Evolutionary conservation across 2,329 filamentous ascomycete species (phyloP), one percentile per base, ranked within the genome.

Genomic region (Tolypocladium paradoxum): DNA sequence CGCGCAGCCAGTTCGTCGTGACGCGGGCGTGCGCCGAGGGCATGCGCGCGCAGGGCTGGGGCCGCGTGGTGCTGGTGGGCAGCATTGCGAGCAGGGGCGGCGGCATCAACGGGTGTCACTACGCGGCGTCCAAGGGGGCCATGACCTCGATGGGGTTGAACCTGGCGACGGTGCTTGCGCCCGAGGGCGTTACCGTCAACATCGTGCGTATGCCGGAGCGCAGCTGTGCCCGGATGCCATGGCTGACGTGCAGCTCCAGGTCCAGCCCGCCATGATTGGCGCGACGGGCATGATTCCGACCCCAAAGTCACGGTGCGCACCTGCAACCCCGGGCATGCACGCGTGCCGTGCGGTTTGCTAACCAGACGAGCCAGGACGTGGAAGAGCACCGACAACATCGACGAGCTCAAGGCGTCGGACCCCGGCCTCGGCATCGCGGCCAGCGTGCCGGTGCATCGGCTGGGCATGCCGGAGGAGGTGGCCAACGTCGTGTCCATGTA

Each of bases 191-290:
- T 2, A 68, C 66, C 7, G 67, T 69, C 1, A 69, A 69, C n/a
- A 63, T 61, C 14, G 66, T 68, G 47, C 57, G 63, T 46, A n/a
- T 45, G 27, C 11, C 1, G 0, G 8, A 31, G 27, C 31, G 31
- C 31, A 33, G 31, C 12, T 11, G 18, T 12, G 43, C 9, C 27
- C 2, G 1, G 43, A 20, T 6, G 8, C 18, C 27, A 14, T n/a
- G 50, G 38, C 27, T 43, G 1, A 57, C 7, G 0, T 22, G 43
- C 43, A 33, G 14, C 6, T 31, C 4, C 54, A 68, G 66, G 62
- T 69, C 2, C 55, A 63, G 3, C 67, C 67, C 1, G 67, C 67
- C n/a, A 67, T 69, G 65, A 69, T 69, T 40, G 67, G 65, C 0
- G 59, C 61, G 2, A 69, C 67, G 9, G 67, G 64, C 37, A 68